phyloP scores from a whole-genome alignment of 257 asterid genomes.

The Solanum stenotomum region DNA sequence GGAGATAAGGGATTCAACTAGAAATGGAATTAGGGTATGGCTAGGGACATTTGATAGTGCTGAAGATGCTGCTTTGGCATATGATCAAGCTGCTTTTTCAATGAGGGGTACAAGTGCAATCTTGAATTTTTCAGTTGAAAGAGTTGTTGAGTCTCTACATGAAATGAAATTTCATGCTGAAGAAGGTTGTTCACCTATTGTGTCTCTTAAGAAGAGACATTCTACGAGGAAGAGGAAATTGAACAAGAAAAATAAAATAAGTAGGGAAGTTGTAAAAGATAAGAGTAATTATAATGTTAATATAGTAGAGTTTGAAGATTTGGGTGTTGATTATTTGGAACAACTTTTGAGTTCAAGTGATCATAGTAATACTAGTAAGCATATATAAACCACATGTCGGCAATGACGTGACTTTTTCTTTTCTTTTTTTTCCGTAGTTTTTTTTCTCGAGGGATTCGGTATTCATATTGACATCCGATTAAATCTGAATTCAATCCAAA shows the following conservation, averaged over 20 bases:
- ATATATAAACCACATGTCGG: neutral
- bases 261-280: constrained; percentile 8
- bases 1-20: constrained; percentile 8
- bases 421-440: too few relatives aligned
- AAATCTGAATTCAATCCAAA: too few relatives aligned
- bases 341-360: constrained; percentile 37
- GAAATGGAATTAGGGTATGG: constrained; percentile 6
- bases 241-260: neutral
- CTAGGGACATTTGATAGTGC: constrained; percentile 4
- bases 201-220: constrained; percentile 66
- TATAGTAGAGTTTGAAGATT: constrained; percentile 59
- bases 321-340: constrained; percentile 72
- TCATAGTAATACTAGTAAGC: neutral
- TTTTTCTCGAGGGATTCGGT: too few relatives aligned
- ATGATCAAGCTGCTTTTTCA: constrained; percentile 32
- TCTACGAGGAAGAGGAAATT: constrained; percentile 38
- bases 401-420: neutral
- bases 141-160: constrained; percentile 46
- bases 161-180: constrained; percentile 33
- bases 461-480: too few relatives aligned
- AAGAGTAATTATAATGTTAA: constrained; percentile 3
- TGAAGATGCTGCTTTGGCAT: constrained; percentile 9
- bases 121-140: constrained; percentile 61
- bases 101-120: constrained; percentile 52
- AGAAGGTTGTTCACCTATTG: constrained; percentile 50